Percentiles rank a stretch among this genome's conserved stretches.
Conservation (phyloP, 257 asterid genomes). For the Osmanthus fragrans region DNA sequence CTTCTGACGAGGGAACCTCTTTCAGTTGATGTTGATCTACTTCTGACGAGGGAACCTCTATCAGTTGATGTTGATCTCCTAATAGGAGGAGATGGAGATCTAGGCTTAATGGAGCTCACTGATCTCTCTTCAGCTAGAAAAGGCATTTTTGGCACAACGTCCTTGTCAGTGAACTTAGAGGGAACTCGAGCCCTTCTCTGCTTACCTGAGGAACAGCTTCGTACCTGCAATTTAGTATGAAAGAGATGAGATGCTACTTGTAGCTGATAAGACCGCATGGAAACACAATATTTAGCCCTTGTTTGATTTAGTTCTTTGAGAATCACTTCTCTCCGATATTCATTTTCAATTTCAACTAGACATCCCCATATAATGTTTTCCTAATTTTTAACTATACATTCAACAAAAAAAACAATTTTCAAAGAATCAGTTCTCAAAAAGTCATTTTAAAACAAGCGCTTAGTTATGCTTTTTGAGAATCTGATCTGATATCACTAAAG, state of each 20-base stretch:
- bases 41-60: constrained; percentile 52
- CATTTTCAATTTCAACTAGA: no score
- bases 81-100: constrained; percentile 81
- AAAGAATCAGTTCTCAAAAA: no score
- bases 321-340: no score
- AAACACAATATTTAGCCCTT: neutral
- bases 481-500: neutral
- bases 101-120: constrained; percentile 36
- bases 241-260: constrained; percentile 20
- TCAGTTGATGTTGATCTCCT: constrained; percentile 88
- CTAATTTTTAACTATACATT: no score
- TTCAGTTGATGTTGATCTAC: constrained; percentile 82
- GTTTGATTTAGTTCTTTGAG: no score
- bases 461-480: neutral
- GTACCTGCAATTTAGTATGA: constrained; percentile 48
- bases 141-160: constrained; percentile 49
- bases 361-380: neutral
- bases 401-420: no score
- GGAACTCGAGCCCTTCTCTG: constrained; percentile 69
- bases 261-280: constrained; percentile 1
- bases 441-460: no score
- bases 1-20: constrained; percentile 53
- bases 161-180: constrained; percentile 78
- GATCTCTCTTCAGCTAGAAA: constrained; percentile 54
- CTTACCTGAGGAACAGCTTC: constrained; percentile 75